Conservation (phyloP, 2,329 filamentous ascomycete genomes). For the Colletotrichum liaoningense region DNA sequence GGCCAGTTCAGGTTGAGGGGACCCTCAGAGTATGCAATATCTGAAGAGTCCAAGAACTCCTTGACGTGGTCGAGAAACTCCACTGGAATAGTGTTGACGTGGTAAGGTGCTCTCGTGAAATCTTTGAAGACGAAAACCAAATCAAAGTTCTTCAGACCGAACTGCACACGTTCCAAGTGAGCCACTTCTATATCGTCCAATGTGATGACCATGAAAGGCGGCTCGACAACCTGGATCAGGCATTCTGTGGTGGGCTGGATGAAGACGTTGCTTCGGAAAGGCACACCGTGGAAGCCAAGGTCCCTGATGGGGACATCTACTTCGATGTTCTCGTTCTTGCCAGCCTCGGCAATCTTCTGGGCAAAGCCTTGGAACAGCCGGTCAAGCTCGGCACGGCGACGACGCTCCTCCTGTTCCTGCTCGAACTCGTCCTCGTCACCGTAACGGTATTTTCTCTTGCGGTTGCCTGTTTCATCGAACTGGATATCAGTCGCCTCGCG, state of each 20-base stretch:
- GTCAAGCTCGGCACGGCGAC: constrained; percentile 90
- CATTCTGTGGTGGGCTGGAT: constrained; percentile 98
- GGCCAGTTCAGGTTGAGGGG: constrained; percentile 98
- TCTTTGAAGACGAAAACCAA: constrained; percentile 99
- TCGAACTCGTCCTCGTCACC: constrained; percentile 99
- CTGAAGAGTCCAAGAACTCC: constrained; percentile 95
- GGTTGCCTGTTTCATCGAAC: constrained; percentile 98
- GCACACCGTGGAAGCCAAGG: constrained; percentile 95
- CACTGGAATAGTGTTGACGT: constrained; percentile 98
- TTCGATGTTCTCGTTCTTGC: constrained; percentile 88
- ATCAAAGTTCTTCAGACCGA: constrained; percentile 98
- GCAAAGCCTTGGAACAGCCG: constrained; percentile 96
- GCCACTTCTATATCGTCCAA: constrained; percentile 96
- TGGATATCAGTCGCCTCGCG: constrained; percentile 98
- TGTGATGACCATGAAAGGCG: constrained; percentile 95
- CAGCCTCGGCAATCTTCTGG: constrained; percentile 97
- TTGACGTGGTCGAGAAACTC: constrained; percentile 95
- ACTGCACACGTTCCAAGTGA: constrained; percentile 94
- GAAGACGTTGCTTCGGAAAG: constrained; percentile 93
- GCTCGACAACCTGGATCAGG: constrained; percentile 95
- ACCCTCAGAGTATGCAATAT: constrained; percentile 94
- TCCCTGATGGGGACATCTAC: constrained; percentile 98
- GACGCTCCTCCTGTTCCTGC: constrained; percentile 95
- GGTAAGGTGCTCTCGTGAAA: constrained; percentile 87
- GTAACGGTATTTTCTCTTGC: constrained; percentile 96